Evolutionary conservation across 192 early-diverging fungal species (phyloP).

Genomic region (Gryganskiella cystojenkinii): DNA sequence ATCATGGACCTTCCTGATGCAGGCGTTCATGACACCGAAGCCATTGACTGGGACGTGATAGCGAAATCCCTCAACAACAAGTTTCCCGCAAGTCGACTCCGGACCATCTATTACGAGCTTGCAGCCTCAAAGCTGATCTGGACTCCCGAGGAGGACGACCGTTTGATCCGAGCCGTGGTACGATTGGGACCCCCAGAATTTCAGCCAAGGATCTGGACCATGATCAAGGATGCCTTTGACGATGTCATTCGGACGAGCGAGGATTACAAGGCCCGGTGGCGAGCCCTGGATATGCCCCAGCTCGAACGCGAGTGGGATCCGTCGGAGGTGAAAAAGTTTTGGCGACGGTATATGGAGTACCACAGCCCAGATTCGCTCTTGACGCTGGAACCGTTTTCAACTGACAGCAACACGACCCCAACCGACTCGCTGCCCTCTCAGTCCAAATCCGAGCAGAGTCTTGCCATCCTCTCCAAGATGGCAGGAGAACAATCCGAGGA

Average conservation of each 20-base stretch:
- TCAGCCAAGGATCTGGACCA: slow-evolving; percentile 32
- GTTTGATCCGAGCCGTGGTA: slow-evolving; percentile 33
- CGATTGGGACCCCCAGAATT: slow-evolving; percentile 42
- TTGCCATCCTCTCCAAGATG: not conserved
- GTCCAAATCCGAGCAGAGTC: no score
- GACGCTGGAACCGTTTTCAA: not conserved
- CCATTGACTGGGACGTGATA: slow-evolving; percentile 35
- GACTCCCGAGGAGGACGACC: slow-evolving; percentile 49
- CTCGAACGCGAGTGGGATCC: slow-evolving; percentile 43
- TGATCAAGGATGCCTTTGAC: slow-evolving; percentile 39
- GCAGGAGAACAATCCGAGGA: not conserved
- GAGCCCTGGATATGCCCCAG: slow-evolving; percentile 29
- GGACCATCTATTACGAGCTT: slow-evolving; percentile 29
- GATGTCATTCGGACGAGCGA: slow-evolving; percentile 19
- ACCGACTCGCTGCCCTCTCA: not conserved
- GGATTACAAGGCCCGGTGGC: slow-evolving; percentile 35
- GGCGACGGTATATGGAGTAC: slow-evolving; percentile 35
- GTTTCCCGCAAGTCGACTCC: slow-evolving; percentile 13
- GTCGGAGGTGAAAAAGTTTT: slow-evolving; percentile 36
- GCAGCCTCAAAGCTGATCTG: slow-evolving; percentile 29
- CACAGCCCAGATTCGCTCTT: slow-evolving; percentile 16
- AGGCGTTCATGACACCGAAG: not conserved
- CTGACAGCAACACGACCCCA: not conserved
- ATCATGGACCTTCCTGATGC: not conserved
- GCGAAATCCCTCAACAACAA: slow-evolving; percentile 16